phyloP scores from a whole-genome alignment of 1,284 basidiomycete species.

The Apiotrichum sp. region DNA sequence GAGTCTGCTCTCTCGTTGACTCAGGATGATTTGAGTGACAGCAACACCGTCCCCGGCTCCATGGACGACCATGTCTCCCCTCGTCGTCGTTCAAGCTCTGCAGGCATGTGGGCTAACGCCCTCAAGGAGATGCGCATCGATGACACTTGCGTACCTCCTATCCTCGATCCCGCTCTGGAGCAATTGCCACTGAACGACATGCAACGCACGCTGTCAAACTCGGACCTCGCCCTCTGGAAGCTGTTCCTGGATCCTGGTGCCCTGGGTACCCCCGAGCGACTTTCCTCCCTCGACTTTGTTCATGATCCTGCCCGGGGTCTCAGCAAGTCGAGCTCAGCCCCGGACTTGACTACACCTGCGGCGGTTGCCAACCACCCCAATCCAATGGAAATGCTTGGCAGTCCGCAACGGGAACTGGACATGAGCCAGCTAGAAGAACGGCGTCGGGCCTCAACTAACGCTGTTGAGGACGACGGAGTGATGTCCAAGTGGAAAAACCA shows the following conservation, averaged over 20 bases:
- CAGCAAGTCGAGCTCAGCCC: slow-evolving; percentile 42
- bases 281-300: slow-evolving; percentile 2
- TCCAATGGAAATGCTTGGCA: neutral
- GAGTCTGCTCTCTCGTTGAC: neutral
- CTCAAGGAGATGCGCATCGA: slow-evolving; percentile 39
- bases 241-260: slow-evolving; percentile 31
- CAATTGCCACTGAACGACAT: slow-evolving; percentile 12
- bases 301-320: slow-evolving; percentile 17
- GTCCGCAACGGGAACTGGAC: no score
- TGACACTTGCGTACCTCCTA: slow-evolving; percentile 12
- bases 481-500: slow-evolving; percentile 30
- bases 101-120: slow-evolving; percentile 36
- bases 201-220: slow-evolving; percentile 18
- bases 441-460: no score
- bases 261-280: slow-evolving; percentile 30
- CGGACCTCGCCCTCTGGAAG: slow-evolving; percentile 40
- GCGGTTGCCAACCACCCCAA: neutral
- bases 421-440: no score
- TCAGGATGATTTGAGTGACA: slow-evolving; percentile 2
- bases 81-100: slow-evolving; percentile 28
- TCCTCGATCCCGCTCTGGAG: neutral
- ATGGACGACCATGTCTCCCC: slow-evolving; percentile 1
- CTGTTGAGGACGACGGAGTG: no score
- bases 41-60: slow-evolving; percentile 2
- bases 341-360: slow-evolving; percentile 31